Conservation (phyloP, 140 eudicot species). For the Ambrosia hybrid region DNA sequence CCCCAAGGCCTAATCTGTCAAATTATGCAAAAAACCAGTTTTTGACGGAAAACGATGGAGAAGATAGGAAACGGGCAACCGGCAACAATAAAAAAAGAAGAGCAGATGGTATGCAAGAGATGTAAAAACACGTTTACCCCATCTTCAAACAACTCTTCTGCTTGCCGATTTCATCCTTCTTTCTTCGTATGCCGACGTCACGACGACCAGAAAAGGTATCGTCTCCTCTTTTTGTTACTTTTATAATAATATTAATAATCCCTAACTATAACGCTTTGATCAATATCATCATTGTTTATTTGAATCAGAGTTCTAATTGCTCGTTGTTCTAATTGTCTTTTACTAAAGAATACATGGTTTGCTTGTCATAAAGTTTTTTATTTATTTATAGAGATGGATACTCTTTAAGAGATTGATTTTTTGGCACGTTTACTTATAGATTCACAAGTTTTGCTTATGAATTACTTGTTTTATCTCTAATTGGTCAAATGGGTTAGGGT, state of each 20-base stretch:
- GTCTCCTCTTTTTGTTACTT: neutral
- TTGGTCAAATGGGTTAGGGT: neutral
- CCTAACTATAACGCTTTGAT: no score
- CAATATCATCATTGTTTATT: no score
- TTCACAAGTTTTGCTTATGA: no score
- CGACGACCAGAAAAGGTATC: slow-evolving; percentile 83
- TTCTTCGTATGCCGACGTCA: slow-evolving; percentile 94
- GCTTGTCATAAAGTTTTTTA: no score
- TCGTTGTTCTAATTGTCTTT: no score
- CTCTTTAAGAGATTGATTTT: no score
- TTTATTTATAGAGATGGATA: no score
- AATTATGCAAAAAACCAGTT: neutral
- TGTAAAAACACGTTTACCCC: slow-evolving; percentile 48
- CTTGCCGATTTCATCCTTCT: slow-evolving; percentile 81
- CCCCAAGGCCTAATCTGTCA: neutral
- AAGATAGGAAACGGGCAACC: slow-evolving; percentile 20
- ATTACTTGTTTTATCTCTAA: neutral
- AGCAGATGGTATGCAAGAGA: slow-evolving; percentile 54
- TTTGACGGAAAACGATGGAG: slow-evolving; percentile 15
- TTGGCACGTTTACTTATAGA: no score
- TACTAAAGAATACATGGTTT: no score
- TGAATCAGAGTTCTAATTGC: no score
- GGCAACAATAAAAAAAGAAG: neutral
- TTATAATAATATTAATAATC: no score
- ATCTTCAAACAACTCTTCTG: slow-evolving; percentile 53